These are phyloP conservation scores for Drechslerella stenobrocha DNA, from an alignment of 2,329 filamentous ascomycete species.

Conservation along the genomic window DNA sequence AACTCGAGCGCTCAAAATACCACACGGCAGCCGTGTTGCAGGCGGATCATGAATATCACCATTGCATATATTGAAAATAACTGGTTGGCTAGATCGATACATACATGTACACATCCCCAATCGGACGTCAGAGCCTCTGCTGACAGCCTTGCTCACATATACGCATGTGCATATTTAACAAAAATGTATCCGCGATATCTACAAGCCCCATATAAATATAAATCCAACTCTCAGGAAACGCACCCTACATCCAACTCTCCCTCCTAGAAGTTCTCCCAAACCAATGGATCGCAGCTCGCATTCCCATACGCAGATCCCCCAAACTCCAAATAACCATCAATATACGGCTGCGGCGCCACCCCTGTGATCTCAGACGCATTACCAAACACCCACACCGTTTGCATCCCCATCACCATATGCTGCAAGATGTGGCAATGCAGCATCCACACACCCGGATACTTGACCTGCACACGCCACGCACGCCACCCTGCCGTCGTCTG, in stretches of 20 bases:
- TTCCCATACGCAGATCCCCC: slow-evolving; percentile 60
- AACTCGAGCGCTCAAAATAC: not conserved
- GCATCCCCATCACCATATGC: slow-evolving; percentile 65
- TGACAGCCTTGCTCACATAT: too few species aligned
- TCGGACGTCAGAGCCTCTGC: too few species aligned
- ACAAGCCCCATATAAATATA: too few species aligned
- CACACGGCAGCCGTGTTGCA: not conserved
- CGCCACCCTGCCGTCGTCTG: slow-evolving; percentile 63
- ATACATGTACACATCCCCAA: too few species aligned
- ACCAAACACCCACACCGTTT: slow-evolving; percentile 58
- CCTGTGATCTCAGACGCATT: slow-evolving; percentile 55
- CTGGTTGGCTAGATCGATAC: not conserved
- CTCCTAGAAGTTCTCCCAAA: slow-evolving; percentile 47
- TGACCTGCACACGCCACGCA: slow-evolving; percentile 64
- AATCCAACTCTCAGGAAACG: too few species aligned
- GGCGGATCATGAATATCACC: too few species aligned
- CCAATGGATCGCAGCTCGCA: slow-evolving; percentile 54
- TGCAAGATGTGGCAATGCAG: slow-evolving; percentile 65
- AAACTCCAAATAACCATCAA: slow-evolving; percentile 58
- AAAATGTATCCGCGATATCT: too few species aligned
- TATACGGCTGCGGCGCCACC: slow-evolving; percentile 55
- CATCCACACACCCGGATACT: slow-evolving; percentile 64
- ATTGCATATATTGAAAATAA: not conserved
- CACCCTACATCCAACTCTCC: too few species aligned
- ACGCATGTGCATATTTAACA: too few species aligned